Evolutionary conservation across 176 grass and related monocot genomes (phyloP).

Genomic region (Rhynchospora pubera): DNA sequence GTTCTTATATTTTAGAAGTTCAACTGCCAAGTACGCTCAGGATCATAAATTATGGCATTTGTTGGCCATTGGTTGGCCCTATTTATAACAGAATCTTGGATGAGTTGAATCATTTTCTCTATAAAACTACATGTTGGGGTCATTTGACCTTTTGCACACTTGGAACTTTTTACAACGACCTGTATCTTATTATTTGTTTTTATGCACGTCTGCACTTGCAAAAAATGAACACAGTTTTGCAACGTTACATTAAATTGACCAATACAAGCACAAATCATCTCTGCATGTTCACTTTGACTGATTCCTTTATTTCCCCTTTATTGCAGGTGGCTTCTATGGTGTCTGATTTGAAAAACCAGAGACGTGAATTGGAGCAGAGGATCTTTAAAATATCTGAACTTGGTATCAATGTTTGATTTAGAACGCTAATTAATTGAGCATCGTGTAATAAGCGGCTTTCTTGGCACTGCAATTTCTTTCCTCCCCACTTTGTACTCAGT

Average conservation of each 20-base stretch:
- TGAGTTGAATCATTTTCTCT: not conserved
- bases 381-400: slow-evolving; percentile 85
- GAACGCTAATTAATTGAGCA: not conserved
- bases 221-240: not conserved
- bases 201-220: not conserved
- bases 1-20: not conserved
- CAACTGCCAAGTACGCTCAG: not conserved
- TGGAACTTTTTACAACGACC: not conserved
- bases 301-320: not conserved
- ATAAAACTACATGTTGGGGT: not conserved
- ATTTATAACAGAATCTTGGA: not conserved
- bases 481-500: not conserved
- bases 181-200: not conserved
- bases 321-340: slow-evolving; percentile 87
- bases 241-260: not conserved
- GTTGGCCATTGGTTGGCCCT: not conserved
- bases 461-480: not conserved
- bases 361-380: slow-evolving; percentile 52
- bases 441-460: slow-evolving; percentile 1
- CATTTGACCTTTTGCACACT: not conserved
- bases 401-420: slow-evolving; percentile 65
- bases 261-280: not conserved
- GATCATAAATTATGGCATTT: not conserved
- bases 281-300: not conserved
- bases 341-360: slow-evolving; percentile 64